Evolutionary conservation across 2,329 filamentous ascomycete species (phyloP), one percentile per base, ranked within the genome.

Genomic region (Lasiodiplodia hormozganensis): DNA sequence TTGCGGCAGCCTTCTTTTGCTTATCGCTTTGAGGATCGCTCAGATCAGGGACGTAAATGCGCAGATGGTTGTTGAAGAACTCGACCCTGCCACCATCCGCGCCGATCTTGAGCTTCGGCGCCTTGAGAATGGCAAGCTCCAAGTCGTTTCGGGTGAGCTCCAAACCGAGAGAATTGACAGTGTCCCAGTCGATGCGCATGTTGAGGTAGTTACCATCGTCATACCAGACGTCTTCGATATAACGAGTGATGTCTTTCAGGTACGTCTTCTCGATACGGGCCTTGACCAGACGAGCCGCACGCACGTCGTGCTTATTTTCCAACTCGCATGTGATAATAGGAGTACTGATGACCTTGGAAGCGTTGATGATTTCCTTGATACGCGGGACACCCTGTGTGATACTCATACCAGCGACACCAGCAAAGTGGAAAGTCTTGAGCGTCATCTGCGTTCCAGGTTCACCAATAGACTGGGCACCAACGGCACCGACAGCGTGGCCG

Each of bases 281-380:
- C 80, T 98, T 97, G 73, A 97, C 95, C 51, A 97, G 89, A 38
- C 91, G 89, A n/a, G 95, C 96, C 2, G 92, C 93, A 72, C 90
- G 87, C 67, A 96, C 89, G 72, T 91, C 88, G 67, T 87, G 83
- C 70, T 90, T 88, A 76, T 94, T 96, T 71, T 93, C 86, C 5
- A 98, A 85, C 4, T 92, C 90, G 75, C 96, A 98, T 6, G 88
- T 89, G 73, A 99, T 97, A 76, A 99, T 91, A 0, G 96, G 96
- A 0, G 96, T 99, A 79, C 92, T 96, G 80, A 99, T 99, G 62
- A 85, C 85, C 78, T 94, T 97, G 10, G 94, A 97, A 6, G 96
- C 96, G 82, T 99, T 99, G 89, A 99, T 99, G 73, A 99, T 99
- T 85, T 99, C 96, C 83, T 99, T 99, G 84, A 99, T 99, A 90